Conservation (phyloP, 768 basidiomycete species). For the Tulasnella sp. region DNA sequence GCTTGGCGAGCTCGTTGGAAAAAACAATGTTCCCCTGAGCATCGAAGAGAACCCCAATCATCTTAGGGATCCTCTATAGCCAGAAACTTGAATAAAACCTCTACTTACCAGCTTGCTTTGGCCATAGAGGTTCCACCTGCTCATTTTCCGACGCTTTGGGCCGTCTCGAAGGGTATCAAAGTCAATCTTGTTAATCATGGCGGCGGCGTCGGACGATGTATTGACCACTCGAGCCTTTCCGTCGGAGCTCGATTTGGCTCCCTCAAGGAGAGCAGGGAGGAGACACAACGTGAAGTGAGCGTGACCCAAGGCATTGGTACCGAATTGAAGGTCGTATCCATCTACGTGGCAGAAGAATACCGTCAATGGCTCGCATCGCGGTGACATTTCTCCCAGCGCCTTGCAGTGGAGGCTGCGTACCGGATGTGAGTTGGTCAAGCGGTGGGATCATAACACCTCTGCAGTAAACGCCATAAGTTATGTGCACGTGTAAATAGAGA, state of each 20-base stretch:
- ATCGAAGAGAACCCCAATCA: not conserved
- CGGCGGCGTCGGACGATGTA: constrained; percentile 15
- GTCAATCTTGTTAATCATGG: constrained; percentile 35
- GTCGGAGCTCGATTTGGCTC: constrained; percentile 18
- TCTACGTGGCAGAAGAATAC: not conserved
- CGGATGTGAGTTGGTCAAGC: constrained; percentile 11
- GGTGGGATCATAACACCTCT: constrained; percentile 27
- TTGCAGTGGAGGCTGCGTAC: not conserved
- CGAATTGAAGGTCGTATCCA: constrained; percentile 25
- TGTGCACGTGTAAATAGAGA: not conserved
- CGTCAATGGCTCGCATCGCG: not conserved
- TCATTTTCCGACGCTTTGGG: constrained; percentile 1
- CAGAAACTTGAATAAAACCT: constrained; percentile 39
- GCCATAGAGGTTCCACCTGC: constrained; percentile 13
- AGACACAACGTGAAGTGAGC: constrained; percentile 18
- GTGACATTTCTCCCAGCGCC: too few relatives aligned
- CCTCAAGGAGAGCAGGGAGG: constrained; percentile 6
- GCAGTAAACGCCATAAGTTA: not conserved
- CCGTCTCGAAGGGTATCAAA: constrained; percentile 45
- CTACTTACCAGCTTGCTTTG: constrained; percentile 47
- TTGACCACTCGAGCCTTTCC: constrained; percentile 29
- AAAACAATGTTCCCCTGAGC: constrained; percentile 47
- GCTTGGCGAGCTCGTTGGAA: constrained; percentile 47
- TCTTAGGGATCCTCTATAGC: constrained; percentile 32
- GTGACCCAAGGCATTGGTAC: constrained; percentile 23